Conservation (phyloP, 768 basidiomycete species). For the Candolleomyces eurysporus region DNA sequence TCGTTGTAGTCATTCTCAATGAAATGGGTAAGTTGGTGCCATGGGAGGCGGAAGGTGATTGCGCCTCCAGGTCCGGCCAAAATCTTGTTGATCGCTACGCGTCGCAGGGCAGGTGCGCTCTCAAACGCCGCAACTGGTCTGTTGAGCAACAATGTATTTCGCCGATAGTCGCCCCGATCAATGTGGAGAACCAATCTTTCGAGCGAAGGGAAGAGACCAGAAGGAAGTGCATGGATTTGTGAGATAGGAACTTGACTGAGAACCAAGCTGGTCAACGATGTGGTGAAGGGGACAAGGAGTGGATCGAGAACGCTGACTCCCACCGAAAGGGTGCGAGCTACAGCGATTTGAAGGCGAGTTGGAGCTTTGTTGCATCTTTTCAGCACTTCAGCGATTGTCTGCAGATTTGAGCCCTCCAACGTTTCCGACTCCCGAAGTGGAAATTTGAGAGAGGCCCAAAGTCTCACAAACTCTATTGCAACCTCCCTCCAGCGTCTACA, state of each 20-base stretch:
- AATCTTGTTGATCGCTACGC: not conserved
- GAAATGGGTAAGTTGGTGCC: not conserved
- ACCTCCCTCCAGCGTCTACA: too few relatives aligned
- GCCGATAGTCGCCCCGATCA: not conserved
- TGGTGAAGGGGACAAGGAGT: too few relatives aligned
- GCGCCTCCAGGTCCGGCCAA: not conserved
- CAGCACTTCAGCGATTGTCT: too few relatives aligned
- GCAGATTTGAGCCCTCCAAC: too few relatives aligned
- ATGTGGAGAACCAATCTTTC: not conserved
- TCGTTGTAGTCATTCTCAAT: not conserved
- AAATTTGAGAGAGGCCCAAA: too few relatives aligned
- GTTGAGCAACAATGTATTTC: not conserved
- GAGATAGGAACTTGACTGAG: not conserved
- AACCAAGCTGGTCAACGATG: not conserved
- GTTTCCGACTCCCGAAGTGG: too few relatives aligned
- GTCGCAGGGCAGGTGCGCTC: not conserved
- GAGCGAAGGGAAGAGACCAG: not conserved
- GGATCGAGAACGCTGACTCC: too few relatives aligned
- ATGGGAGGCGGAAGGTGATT: not conserved
- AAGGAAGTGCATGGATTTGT: not conserved
- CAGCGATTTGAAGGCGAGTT: too few relatives aligned
- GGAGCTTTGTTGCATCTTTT: too few relatives aligned
- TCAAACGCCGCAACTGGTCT: too few relatives aligned
- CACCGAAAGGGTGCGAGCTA: too few relatives aligned
- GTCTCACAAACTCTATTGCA: too few relatives aligned